Base-by-base conservation (phyloP, 2,329 filamentous ascomycete genomes). In the Furcasterigmium sp. region DNA sequence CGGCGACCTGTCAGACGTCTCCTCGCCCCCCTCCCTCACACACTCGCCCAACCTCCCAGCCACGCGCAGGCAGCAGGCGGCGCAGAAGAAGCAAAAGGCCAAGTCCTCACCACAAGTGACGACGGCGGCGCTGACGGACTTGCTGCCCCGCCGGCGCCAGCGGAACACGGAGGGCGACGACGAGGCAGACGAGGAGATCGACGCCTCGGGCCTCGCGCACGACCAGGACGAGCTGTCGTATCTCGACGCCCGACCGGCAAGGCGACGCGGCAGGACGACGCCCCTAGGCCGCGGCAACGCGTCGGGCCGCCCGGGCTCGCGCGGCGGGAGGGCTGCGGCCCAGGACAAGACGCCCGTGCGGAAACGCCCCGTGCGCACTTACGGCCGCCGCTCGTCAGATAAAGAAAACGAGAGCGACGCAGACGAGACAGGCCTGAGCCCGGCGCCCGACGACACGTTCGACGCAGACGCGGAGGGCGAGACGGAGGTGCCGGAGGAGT, bases 1-100 rank as follows among this genome's bases (percentile, higher is more conserved):
- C 19, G 67, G 67, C 36, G 61, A 68, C 47, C 50, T 65, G n/a
- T 80, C 76, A 1, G 72, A 79, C 37, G 63, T 78, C 10, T 84
- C 81, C 2, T 84, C 80, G 3, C 81, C 80, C 0, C 81, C 81
- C 1, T 84, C 81, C 0, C 65, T 85, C 4, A 85, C 80, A 4
- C 80, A 84, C 54, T 85, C 81, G 1, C 81, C 81, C 25, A 83
- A 84, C 52, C 72, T 68, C 46, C 58, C 52, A 8, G 55, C 61
- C 1, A 54, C 56, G 21, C 36, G 42, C 13, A 57, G 57, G 7
- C 54, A 54, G 6, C 59, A 54, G 14, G 43, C 46, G 36, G 49
- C 35, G 42, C 39, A 41, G 43, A 45, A 39, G 34, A 37, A 37
- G 21, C 18, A 23, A 25, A 37, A 61, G 26, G 57, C 57, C 37